Conservation (phyloP, 2,329 filamentous ascomycete species). For the Hypomyces rosellus region DNA sequence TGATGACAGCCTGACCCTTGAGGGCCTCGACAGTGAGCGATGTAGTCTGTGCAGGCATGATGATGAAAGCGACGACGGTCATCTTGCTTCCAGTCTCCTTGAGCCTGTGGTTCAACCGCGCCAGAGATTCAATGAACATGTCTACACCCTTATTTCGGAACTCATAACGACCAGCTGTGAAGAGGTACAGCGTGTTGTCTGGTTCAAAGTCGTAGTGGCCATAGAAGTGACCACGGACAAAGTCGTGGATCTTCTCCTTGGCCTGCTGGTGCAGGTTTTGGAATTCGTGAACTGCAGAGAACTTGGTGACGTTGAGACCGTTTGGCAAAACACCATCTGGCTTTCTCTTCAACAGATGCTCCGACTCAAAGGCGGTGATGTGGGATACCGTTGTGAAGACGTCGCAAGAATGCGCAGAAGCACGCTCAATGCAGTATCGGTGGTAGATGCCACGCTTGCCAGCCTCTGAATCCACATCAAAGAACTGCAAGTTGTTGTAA, state of each 20-base stretch:
- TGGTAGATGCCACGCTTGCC: conserved; percentile 99
- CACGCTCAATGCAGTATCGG: conserved; percentile 94
- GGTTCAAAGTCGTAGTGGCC: conserved; percentile 96
- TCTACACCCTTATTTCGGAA: conserved; percentile 98
- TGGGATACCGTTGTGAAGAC: conserved; percentile 99
- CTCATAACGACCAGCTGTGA: conserved; percentile 94
- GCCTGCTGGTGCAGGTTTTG: conserved; percentile 95
- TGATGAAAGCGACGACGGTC: conserved; percentile 95
- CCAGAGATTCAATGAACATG: conserved; percentile 98
- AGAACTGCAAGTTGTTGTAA: conserved; percentile 97
- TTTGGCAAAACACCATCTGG: conserved; percentile 95
- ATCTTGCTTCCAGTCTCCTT: conserved; percentile 81
- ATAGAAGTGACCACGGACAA: conserved; percentile 96
- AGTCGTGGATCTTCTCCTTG: conserved; percentile 98
- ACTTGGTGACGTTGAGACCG: conserved; percentile 93
- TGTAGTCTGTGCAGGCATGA: conserved; percentile 95
- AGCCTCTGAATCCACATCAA: conserved; percentile 93
- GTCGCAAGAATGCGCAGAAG: conserved; percentile 83
- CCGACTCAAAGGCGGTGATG: conserved; percentile 96
- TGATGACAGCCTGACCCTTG: conserved; percentile 95
- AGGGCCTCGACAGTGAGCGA: conserved; percentile 92
- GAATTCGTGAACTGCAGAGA: conserved; percentile 97
- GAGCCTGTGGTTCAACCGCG: conserved; percentile 87
- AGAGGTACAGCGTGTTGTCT: conserved; percentile 95
- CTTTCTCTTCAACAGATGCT: conserved; percentile 95